Evolutionary conservation across 495 filamentous ascomycete genomes (phyloP), one percentile per base, ranked within the genome.

Genomic region (Geopyxis carbonaria): DNA sequence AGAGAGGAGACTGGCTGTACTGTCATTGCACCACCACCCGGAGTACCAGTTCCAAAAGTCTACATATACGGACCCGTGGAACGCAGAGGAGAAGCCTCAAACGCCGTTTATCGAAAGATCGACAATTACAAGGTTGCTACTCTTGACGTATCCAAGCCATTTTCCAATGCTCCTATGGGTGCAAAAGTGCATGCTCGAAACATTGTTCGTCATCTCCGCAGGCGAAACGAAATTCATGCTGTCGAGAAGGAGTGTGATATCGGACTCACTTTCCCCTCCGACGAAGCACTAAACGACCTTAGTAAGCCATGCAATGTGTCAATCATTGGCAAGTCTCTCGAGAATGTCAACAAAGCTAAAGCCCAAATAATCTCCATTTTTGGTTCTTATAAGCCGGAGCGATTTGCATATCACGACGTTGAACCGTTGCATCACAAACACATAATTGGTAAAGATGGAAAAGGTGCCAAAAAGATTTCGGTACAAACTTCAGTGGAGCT

Each of bases 1-100:
- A 72, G 93, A 42, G 71, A 73, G 11, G 73, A 93, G 45, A 94
- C 87, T 32, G 89, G 87, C 35, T 99, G 91, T 59, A 68, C 78
- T 28, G 72, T 95, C 31, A 71, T 94, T 31, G 50, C 94, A 16
- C 86, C 91, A 21, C 72, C 66, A 1, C 7, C 8, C 21, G 62
- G 66, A 27, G 69, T 67, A 10, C 79, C 80, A 27, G 81, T 87
- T 30, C 81, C 93, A 45, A 74, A 69, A 39, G 67, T 92, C 18
- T 85, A 79, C 22, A 70, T 99, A 46, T 75, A 84, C 43, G 91
- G 91, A 4, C 84, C 78, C 16, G 56, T 70, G 5, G 69, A 82
- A 30, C 67, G 70, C 37, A 70, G 93, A 32, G 68, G 78, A 40
- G 60, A 61, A 42, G 91, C 76, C 41, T 62, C 80, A 33, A 76